Conservation (phyloP, 805 yeast genomes). For the Monosporozyma unispora region DNA sequence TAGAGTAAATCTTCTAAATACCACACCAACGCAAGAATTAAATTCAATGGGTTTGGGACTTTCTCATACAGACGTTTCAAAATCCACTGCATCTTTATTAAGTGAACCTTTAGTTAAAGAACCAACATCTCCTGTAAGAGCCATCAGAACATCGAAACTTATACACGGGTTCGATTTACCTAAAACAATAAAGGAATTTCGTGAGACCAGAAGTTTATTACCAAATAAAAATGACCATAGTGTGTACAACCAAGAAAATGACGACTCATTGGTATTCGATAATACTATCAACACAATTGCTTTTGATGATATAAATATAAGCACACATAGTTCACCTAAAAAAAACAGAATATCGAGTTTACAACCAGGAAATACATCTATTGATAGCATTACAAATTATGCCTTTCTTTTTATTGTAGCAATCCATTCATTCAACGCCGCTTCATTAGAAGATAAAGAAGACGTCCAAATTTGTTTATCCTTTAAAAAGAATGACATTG, state of each 20-base stretch:
- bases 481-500: constrained; percentile 59
- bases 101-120: background rate
- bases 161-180: constrained; percentile 4
- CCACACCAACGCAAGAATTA: background rate
- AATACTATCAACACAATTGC: constrained; percentile 1
- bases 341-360: background rate
- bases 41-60: background rate
- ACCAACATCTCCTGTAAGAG: constrained; percentile 11
- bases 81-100: background rate
- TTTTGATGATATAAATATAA: background rate
- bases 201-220: background rate
- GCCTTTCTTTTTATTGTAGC: constrained; percentile 46
- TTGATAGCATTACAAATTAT: constrained; percentile 4
- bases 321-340: background rate
- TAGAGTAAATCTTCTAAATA: background rate
- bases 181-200: background rate
- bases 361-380: background rate
- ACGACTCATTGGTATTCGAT: constrained; percentile 1
- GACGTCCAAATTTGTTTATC: constrained; percentile 69
- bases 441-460: constrained; percentile 50
- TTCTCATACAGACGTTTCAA: background rate
- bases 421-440: constrained; percentile 48
- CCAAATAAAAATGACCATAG: background rate
- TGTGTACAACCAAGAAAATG: background rate
- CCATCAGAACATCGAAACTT: constrained; percentile 16